A percentile compares a stretch with the other conserved stretches of the same genome.
Conservation (phyloP, 2,329 filamentous ascomycete genomes). For the Alternaria novae-zelandiae region DNA sequence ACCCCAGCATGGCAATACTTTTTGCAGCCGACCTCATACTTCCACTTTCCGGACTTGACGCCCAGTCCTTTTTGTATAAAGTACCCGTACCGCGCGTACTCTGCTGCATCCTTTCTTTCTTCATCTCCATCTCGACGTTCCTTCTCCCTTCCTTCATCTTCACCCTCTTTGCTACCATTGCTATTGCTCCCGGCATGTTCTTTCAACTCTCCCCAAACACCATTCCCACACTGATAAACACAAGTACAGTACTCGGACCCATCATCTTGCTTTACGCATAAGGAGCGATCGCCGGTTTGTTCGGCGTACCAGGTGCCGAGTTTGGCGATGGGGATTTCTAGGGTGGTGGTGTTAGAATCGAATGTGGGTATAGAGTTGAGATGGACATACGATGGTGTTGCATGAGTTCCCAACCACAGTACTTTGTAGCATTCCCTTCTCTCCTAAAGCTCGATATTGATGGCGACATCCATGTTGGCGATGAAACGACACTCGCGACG, state of each 20-base stretch:
- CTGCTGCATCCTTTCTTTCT: not conserved
- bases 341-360: not conserved
- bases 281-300: constrained; percentile 19
- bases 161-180: not conserved
- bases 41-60: not conserved
- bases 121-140: not conserved
- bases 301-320: constrained; percentile 16
- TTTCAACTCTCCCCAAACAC: constrained; percentile 14
- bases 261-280: constrained; percentile 5
- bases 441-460: not conserved
- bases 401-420: constrained; percentile 21
- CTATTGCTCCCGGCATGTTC: not conserved
- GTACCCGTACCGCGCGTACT: not conserved
- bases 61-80: not conserved
- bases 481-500: not conserved
- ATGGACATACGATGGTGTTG: constrained; percentile 6
- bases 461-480: not conserved
- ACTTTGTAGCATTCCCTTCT: not conserved
- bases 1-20: constrained; percentile 25
- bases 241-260: constrained; percentile 22
- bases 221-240: constrained; percentile 26
- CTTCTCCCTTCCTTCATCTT: not conserved
- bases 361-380: not conserved
- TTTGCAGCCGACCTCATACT: constrained; percentile 11
- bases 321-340: constrained; percentile 17